A percentile compares a stretch with the other conserved stretches of the same genome.
Conservation (phyloP, 768 basidiomycete genomes). For the Serendipita sp. region DNA sequence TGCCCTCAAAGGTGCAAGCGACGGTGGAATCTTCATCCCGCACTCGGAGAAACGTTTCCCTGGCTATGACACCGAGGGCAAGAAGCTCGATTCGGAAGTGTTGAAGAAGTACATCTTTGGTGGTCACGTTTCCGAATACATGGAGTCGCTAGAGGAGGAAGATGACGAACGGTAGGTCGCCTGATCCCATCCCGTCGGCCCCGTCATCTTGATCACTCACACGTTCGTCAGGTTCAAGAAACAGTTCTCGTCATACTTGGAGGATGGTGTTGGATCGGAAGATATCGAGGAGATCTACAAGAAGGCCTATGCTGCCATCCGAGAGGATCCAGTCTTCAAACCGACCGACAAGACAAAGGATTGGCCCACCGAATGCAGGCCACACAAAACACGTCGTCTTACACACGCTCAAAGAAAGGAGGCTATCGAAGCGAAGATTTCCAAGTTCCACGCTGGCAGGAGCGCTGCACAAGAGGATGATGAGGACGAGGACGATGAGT, state of each 20-base stretch:
- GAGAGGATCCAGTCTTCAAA: slow-evolving; percentile 84
- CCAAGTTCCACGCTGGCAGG: slow-evolving; percentile 66
- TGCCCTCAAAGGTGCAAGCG: slow-evolving; percentile 95
- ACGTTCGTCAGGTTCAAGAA: slow-evolving; percentile 69
- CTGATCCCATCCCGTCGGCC: slow-evolving; percentile 7
- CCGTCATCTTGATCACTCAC: slow-evolving; percentile 10
- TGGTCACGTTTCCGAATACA: slow-evolving; percentile 98
- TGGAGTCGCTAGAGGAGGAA: slow-evolving; percentile 98
- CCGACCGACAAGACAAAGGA: slow-evolving; percentile 77
- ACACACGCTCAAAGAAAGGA: slow-evolving; percentile 62
- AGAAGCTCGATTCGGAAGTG: slow-evolving; percentile 84
- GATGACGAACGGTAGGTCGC: slow-evolving; percentile 76
- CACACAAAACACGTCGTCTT: slow-evolving; percentile 53
- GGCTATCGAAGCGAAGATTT: slow-evolving; percentile 76
- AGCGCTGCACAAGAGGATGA: slow-evolving; percentile 26
- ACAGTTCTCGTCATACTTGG: slow-evolving; percentile 90
- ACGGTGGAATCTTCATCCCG: slow-evolving; percentile 95
- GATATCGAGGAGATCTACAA: slow-evolving; percentile 95
- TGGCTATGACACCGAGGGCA: slow-evolving; percentile 84
- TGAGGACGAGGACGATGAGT: slow-evolving; percentile 39
- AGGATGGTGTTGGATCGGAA: slow-evolving; percentile 86
- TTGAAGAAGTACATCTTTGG: slow-evolving; percentile 97
- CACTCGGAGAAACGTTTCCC: slow-evolving; percentile 98
- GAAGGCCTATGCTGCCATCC: slow-evolving; percentile 87
- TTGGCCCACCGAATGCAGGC: slow-evolving; percentile 77